Conservation (phyloP, 306 rosid genomes). For the Vachellia pachyceras region DNA sequence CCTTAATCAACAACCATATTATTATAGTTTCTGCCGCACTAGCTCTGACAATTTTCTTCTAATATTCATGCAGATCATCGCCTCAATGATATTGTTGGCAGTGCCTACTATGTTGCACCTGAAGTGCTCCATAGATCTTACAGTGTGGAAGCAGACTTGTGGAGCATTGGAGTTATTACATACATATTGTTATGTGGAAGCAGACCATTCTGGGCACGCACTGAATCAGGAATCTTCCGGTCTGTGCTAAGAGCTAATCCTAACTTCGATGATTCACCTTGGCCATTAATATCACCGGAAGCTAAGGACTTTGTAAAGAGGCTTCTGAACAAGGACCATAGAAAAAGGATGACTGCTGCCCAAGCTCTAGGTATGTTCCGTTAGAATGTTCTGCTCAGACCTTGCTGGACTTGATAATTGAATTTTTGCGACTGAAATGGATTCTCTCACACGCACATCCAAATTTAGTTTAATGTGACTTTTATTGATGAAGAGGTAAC, state of each 20-base stretch:
- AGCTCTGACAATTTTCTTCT: conserved; percentile 47
- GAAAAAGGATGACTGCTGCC: conserved; percentile 96
- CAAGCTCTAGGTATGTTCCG: conserved; percentile 82
- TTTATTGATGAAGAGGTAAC: conserved; percentile 36
- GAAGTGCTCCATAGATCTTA: conserved; percentile 97
- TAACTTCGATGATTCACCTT: conserved; percentile 88
- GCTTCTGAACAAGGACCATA: conserved; percentile 93
- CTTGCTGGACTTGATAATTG: conserved; percentile 11
- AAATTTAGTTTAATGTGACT: neutral
- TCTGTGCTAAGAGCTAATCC: conserved; percentile 94
- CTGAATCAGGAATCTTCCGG: conserved; percentile 97
- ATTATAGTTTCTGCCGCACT: conserved; percentile 25
- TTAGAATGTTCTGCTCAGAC: conserved; percentile 34
- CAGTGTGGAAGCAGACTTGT: conserved; percentile 85
- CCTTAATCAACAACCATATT: conserved; percentile 8
- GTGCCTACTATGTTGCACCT: conserved; percentile 98
- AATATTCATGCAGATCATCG: conserved; percentile 73
- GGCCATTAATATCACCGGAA: conserved; percentile 90
- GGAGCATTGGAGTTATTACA: conserved; percentile 97
- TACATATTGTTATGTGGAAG: conserved; percentile 93
- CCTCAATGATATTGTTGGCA: conserved; percentile 94
- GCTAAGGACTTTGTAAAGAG: conserved; percentile 94
- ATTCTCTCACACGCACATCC: neutral
- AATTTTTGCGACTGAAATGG: conserved; percentile 28
- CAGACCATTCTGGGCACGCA: conserved; percentile 97